phyloP scores from a whole-genome alignment of 2,329 filamentous ascomycete species.

The Dactylellina leptospora region DNA sequence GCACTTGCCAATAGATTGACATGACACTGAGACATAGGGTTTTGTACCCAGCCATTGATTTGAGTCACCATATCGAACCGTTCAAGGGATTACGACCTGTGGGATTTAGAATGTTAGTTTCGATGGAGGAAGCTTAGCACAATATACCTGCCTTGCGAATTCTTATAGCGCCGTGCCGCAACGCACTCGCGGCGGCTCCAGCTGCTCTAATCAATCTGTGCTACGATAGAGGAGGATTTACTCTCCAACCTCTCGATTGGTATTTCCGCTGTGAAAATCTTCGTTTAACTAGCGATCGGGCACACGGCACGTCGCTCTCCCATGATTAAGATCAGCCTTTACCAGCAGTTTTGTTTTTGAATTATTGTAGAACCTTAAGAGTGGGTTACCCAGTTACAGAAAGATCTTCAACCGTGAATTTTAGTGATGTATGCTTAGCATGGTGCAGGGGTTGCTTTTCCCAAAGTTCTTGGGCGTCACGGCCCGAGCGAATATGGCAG shows the following conservation, averaged over 20 bases:
- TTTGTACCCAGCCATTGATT: background rate
- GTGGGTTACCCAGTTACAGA: slow-evolving; percentile 8
- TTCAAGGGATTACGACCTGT: too few species aligned
- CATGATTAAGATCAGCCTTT: slow-evolving; percentile 3
- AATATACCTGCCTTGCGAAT: too few species aligned
- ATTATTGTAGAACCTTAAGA: too few species aligned
- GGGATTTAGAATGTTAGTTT: too few species aligned
- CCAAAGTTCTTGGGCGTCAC: background rate
- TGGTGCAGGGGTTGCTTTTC: slow-evolving; percentile 17
- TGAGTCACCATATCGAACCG: too few species aligned
- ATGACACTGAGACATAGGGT: background rate
- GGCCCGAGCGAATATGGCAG: slow-evolving; percentile 5
- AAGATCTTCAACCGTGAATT: slow-evolving; percentile 21
- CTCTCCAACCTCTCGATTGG: slow-evolving; percentile 19
- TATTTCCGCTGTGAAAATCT: slow-evolving; percentile 13
- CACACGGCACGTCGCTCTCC: background rate
- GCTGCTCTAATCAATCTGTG: background rate
- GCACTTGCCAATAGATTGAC: background rate
- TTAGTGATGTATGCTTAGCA: slow-evolving; percentile 1
- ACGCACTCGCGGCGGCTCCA: slow-evolving; percentile 8
- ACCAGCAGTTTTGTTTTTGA: too few species aligned
- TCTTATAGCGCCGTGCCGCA: slow-evolving; percentile 24
- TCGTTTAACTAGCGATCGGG: slow-evolving; percentile 8
- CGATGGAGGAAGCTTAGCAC: too few species aligned
- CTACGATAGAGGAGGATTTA: background rate